Evolutionary conservation across 2,329 filamentous ascomycete genomes (phyloP).

Genomic region (Penicillium sp.): DNA sequence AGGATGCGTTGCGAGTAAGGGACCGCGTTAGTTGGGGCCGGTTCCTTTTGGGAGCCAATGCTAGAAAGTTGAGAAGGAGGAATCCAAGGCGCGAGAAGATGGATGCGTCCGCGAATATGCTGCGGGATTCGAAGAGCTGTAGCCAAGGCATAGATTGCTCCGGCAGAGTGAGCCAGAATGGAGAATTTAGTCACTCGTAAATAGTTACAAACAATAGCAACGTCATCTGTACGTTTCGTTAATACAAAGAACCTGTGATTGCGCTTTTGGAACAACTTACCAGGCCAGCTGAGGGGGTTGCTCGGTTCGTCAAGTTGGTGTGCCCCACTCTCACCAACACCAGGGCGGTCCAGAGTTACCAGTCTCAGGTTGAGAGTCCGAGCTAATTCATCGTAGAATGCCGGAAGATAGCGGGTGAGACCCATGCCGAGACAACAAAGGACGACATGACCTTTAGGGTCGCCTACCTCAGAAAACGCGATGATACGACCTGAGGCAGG

Average conservation of each 20-base stretch:
- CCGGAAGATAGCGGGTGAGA: conserved; percentile 89
- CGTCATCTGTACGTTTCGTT: conserved; percentile 59
- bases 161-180: conserved; percentile 91
- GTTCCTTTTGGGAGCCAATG: conserved; percentile 70
- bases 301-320: conserved; percentile 73
- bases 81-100: conserved; percentile 88
- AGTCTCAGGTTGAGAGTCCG: conserved; percentile 82
- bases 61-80: conserved; percentile 89
- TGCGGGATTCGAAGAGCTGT: conserved; percentile 95
- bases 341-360: conserved; percentile 91
- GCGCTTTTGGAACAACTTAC: conserved; percentile 53
- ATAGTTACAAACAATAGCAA: conserved; percentile 88
- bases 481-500: conserved; percentile 84
- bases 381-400: conserved; percentile 95
- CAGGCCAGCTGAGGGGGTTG: conserved; percentile 90
- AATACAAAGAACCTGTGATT: neutral
- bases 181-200: conserved; percentile 95
- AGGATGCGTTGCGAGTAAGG: conserved; percentile 91
- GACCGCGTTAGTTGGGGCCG: conserved; percentile 79
- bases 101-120: conserved; percentile 89
- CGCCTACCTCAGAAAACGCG: conserved; percentile 94
- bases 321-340: conserved; percentile 86
- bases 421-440: conserved; percentile 99
- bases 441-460: conserved; percentile 85
- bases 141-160: conserved; percentile 95